Evolutionary conservation across 192 early-diverging fungal genomes (phyloP), one percentile per base, ranked within the genome.

Genomic region (Rhizoclosmatium globosum): DNA sequence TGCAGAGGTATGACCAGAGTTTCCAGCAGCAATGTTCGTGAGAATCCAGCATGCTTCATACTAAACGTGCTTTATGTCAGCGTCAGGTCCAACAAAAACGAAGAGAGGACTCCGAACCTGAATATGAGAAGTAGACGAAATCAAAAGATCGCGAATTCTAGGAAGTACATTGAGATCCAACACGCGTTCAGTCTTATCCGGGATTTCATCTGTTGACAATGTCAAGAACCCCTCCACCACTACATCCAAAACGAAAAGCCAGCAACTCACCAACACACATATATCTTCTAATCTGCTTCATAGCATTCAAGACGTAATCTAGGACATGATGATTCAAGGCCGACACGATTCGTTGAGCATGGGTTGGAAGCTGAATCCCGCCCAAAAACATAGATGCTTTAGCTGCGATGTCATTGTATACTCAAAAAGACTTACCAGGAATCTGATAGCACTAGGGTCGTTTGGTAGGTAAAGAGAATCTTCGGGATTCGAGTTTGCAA

Each of bases 41-140:
- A 81, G 38, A 47, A 81, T 47, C 80, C 80, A 81, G 1, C 77
- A 79, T 2, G 46, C 58, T 71, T 81, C 80, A 79, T 81, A 81
- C 80, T 81, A 44, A 64, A 3, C 2, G 41, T 39, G 17, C 2
- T 23, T 2, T 21, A 6, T n/a, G 13, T 64, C 15, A 68, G 57
- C 31, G 4, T 21, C 53, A 21, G 58, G 48, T 19, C 2, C 3
- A 58, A 72, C 11, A 2, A 42, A 19, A 2, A 71, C 11, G 19
- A 3, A 71, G 2, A 4, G 2, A 46, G 39, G 39, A 75, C 2
- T 17, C 4, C 11, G 6, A n/a, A 77, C 76, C 76, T 77, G 76
- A 47, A 71, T 68, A 11, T 58, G 13, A 19, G 19, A 7, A 71
- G 38, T 60, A 19, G 59, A 56, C 4, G 19, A 46, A 11, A 58